Base-by-base conservation (phyloP, 1,139 yeast genomes). In the Pneumocystis carinii region DNA sequence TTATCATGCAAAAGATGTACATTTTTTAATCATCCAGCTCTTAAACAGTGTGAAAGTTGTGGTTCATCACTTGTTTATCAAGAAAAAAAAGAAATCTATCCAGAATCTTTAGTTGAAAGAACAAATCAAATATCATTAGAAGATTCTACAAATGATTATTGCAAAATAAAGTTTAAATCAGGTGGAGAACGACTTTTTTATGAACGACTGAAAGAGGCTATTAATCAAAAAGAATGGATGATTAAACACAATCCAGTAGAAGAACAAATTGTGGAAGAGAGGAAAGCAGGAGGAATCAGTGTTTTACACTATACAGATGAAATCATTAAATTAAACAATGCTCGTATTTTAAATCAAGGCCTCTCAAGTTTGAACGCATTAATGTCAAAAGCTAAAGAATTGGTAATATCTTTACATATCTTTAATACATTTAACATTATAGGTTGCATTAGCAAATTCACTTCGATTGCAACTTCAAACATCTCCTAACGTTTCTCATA, bases 41-140 rank as follows among this genome's bases (percentile, higher is more conserved):
- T 92, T 77, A 76, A 79, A 61, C 79, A 77, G 67, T 92, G 98
- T 72, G 98, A 92, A 72, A 80, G 92, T 72, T 92, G 97, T 75
- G 96, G 96, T 0, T 77, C 85, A 0, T 78, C 80, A 60, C 75
- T 87, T 37, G 73, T 76, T 1, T 70, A 75, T 48, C 55, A 48
- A 2, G 70, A 73, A 3, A 69, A 72, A 27, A 69, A 68, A 62
- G 73, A 72, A 17, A 69, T 72, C 8, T 67, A 53, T 59, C 62
- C 62, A 53, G 17, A 60, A 67, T 73, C 32, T 64, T 66, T 63
- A n/a, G 68, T 64, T 19, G 66, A 67, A 19, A 66, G 64, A 42
- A 62, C 62, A 3, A 68, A 68, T 53, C 55, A 66, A 29, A 63
- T 64, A 32, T 67, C 70, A 1, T 69, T 68, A 0, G 68, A 71